Conservation (phyloP, 768 basidiomycete species). For the Boletus barrowsii region DNA sequence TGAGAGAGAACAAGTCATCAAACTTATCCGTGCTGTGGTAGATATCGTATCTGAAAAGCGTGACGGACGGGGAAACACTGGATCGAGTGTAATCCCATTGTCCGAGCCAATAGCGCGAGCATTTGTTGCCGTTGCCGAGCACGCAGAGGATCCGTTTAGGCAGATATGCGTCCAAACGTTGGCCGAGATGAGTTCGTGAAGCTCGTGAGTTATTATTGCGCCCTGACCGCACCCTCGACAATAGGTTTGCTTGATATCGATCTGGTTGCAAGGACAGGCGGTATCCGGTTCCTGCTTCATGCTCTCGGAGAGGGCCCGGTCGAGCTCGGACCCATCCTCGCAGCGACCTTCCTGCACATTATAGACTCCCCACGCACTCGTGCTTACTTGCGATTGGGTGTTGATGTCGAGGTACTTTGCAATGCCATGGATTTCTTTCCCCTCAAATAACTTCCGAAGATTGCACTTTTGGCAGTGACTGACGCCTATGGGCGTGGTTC, state of each 20-base stretch:
- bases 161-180: constrained; percentile 81
- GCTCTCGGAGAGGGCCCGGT: constrained; percentile 86
- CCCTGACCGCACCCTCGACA: constrained; percentile 8
- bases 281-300: constrained; percentile 82
- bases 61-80: constrained; percentile 38
- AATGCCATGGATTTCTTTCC: background rate
- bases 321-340: constrained; percentile 76
- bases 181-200: constrained; percentile 76
- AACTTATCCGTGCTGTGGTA: constrained; percentile 80
- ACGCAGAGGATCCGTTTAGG: constrained; percentile 85
- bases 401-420: constrained; percentile 78
- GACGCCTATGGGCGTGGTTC: constrained; percentile 86
- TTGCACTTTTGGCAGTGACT: constrained; percentile 85
- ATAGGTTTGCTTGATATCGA: constrained; percentile 87
- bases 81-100: constrained; percentile 52
- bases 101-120: constrained; percentile 81
- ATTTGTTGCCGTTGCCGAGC: constrained; percentile 90
- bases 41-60: constrained; percentile 66
- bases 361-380: constrained; percentile 84
- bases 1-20: constrained; percentile 91
- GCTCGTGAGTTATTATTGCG: constrained; percentile 2
- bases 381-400: constrained; percentile 71
- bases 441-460: constrained; percentile 39
- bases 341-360: constrained; percentile 76
- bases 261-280: constrained; percentile 75